These are phyloP conservation scores for Plasmodium gonderi DNA, from an alignment of 169 alveolate genomes.

Conservation along the genomic window DNA sequence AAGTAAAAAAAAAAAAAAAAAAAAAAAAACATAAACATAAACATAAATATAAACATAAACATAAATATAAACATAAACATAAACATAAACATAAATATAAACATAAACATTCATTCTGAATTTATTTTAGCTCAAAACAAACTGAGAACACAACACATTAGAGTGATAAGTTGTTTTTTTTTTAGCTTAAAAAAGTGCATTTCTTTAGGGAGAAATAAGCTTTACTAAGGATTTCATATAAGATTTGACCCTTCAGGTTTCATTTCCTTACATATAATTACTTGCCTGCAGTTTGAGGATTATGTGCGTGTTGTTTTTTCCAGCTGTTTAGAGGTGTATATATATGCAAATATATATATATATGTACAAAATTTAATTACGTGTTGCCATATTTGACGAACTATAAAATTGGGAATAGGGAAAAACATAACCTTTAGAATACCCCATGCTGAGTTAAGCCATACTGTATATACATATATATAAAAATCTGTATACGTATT, in stretches of 20 bases:
- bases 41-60: too few relatives aligned
- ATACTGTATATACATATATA: too few relatives aligned
- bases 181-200: not conserved
- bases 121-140: not conserved
- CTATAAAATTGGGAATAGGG: not conserved
- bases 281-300: not conserved
- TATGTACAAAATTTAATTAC: not conserved
- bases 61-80: too few relatives aligned
- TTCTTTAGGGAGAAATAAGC: not conserved
- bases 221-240: not conserved
- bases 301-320: not conserved
- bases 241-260: not conserved
- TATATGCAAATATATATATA: not conserved
- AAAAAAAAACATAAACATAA: too few relatives aligned
- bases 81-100: not conserved
- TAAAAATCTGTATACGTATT: not conserved
- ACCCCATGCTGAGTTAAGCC: too few relatives aligned
- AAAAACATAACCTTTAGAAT: not conserved
- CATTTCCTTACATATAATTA: not conserved
- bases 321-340: not conserved
- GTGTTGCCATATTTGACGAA: not conserved
- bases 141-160: not conserved
- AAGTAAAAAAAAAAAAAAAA: not conserved
- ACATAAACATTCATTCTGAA: not conserved
- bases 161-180: not conserved